These are phyloP conservation scores for Saccharomycopsis schoenii DNA, from an alignment of 805 yeast species.

Conservation along the genomic window DNA sequence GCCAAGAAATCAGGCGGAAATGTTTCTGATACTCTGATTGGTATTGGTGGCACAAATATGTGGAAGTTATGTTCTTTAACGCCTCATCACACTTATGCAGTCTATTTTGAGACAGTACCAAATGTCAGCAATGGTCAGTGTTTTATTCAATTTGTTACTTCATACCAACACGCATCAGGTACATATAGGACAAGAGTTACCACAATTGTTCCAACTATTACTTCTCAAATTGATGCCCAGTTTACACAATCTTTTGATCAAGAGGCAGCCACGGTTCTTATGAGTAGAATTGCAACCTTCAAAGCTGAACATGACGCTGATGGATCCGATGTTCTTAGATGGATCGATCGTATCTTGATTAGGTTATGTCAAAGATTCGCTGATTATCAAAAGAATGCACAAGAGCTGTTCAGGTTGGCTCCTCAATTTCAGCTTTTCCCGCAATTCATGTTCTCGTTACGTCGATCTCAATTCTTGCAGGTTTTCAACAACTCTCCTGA, in stretches of 20 bases:
- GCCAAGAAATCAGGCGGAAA: conserved; percentile 50
- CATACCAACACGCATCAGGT: conserved; percentile 54
- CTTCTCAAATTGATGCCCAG: conserved; percentile 31
- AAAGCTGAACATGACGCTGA: conserved; percentile 30
- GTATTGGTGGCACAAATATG: conserved; percentile 84
- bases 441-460: conserved; percentile 56
- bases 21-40: conserved; percentile 88
- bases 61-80: conserved; percentile 81
- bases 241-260: conserved; percentile 50
- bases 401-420: conserved; percentile 41
- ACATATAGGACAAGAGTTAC: conserved; percentile 51
- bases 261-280: conserved; percentile 55
- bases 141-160: conserved; percentile 46
- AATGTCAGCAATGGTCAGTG: conserved; percentile 23
- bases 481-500: conserved; percentile 66
- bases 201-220: conserved; percentile 39
- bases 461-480: conserved; percentile 56
- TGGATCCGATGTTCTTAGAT: conserved; percentile 34
- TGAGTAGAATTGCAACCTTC: conserved; percentile 44
- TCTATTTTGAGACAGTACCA: conserved; percentile 70
- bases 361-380: conserved; percentile 39
- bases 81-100: conserved; percentile 81
- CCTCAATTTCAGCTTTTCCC: conserved; percentile 46
- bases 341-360: conserved; percentile 39
- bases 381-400: conserved; percentile 36